A percentile compares a stretch with the other conserved stretches of the same genome.
Evolutionary conservation across 192 early-diverging fungal genomes (phyloP).

Genomic region (Lunasporangiospora selenospora): DNA sequence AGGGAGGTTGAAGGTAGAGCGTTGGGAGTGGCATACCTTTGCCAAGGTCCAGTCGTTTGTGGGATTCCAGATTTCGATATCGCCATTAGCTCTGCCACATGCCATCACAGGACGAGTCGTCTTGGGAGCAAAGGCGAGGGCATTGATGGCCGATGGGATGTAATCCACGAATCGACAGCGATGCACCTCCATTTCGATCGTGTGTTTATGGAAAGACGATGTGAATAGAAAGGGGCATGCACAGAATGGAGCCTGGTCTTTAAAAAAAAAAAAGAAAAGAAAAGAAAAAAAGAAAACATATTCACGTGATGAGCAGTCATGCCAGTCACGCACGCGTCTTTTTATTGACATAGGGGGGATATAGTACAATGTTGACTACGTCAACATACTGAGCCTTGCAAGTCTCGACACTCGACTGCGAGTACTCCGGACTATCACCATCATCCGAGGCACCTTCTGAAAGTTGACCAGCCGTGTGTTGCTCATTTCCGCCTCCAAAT

Average conservation of each 20-base stretch:
- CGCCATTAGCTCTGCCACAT: slow-evolving; percentile 88
- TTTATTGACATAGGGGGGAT: no score
- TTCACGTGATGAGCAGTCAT: no score
- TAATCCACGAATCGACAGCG: slow-evolving; percentile 89
- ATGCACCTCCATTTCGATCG: slow-evolving; percentile 72
- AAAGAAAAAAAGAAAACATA: not conserved
- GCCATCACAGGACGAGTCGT: slow-evolving; percentile 66
- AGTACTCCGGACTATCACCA: slow-evolving; percentile 59
- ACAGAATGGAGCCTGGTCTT: not conserved
- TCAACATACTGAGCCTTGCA: slow-evolving; percentile 51
- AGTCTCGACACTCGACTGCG: slow-evolving; percentile 56
- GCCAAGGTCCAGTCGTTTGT: slow-evolving; percentile 73
- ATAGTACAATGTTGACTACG: not conserved
- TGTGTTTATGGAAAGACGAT: not conserved
- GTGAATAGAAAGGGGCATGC: not conserved
- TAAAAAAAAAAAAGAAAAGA: not conserved
- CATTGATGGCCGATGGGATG: slow-evolving; percentile 83
- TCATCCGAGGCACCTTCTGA: slow-evolving; percentile 34
- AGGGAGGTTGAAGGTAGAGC: no score
- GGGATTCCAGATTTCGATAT: slow-evolving; percentile 94
- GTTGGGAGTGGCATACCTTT: slow-evolving; percentile 77
- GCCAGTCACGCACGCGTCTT: no score
- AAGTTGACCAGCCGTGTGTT: not conserved
- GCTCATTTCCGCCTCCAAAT: not conserved
- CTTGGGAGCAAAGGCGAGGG: slow-evolving; percentile 79